These are phyloP conservation scores for Hordeum vulgare DNA, from an alignment of 176 grass and related monocot species.

Conservation along the genomic window MorexV3_pseudomolecules_assembly NC_058518.1:486921101-486921600, in stretches of 20 bases:
- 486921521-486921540: conserved; percentile 52
- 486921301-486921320: background rate
- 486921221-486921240: background rate
- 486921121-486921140: no score
- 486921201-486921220: background rate
- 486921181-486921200: background rate
- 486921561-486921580: conserved; percentile 64
- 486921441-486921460: conserved; percentile 72
- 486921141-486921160: no score
- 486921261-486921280: background rate
- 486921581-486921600: conserved; percentile 62
- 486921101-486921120: no score
- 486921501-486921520: conserved; percentile 54
- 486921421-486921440: background rate
- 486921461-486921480: conserved; percentile 61
- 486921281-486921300: background rate
- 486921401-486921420: background rate
- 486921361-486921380: background rate
- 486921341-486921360: background rate
- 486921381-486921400: background rate
- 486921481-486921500: conserved; percentile 65
- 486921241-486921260: background rate
- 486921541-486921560: conserved; percentile 64
- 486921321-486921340: background rate
- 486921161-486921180: no score